Conservation (phyloP, 768 basidiomycete species). For the Suillus variegatus region DNA sequence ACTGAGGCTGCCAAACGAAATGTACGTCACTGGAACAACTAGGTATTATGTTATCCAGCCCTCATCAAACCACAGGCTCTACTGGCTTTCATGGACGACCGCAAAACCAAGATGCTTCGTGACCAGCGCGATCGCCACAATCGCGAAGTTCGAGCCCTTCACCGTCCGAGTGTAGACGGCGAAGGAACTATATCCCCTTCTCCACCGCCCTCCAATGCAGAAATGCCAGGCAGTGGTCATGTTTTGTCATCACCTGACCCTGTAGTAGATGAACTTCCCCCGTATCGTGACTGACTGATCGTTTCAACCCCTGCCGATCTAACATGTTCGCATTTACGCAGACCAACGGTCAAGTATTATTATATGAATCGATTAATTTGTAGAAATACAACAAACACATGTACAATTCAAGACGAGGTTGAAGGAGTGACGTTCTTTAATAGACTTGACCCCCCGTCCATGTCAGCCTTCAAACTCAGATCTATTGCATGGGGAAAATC, state of each 20-base stretch:
- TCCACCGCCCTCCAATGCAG: background rate
- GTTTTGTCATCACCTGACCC: constrained; percentile 15
- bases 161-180: background rate
- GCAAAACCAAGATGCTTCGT: constrained; percentile 52
- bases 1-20: constrained; percentile 54
- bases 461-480: constrained; percentile 12
- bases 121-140: constrained; percentile 63
- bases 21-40: constrained; percentile 34
- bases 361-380: background rate
- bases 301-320: too few species aligned
- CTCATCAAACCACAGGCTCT: constrained; percentile 53
- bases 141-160: constrained; percentile 32
- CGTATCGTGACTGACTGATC: constrained; percentile 16
- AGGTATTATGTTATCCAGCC: background rate
- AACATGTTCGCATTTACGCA: background rate
- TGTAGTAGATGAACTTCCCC: constrained; percentile 22
- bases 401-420: background rate
- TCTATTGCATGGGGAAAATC: constrained; percentile 19
- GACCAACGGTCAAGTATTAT: background rate
- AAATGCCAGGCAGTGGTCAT: constrained; percentile 31
- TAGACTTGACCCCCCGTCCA: background rate
- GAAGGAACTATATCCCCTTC: background rate
- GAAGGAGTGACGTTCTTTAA: constrained; percentile 8
- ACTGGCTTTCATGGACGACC: constrained; percentile 77
- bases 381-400: background rate